Evolutionary conservation across 2,329 filamentous ascomycete species (phyloP).

Genomic region (Chaetomiaceae sp.): DNA sequence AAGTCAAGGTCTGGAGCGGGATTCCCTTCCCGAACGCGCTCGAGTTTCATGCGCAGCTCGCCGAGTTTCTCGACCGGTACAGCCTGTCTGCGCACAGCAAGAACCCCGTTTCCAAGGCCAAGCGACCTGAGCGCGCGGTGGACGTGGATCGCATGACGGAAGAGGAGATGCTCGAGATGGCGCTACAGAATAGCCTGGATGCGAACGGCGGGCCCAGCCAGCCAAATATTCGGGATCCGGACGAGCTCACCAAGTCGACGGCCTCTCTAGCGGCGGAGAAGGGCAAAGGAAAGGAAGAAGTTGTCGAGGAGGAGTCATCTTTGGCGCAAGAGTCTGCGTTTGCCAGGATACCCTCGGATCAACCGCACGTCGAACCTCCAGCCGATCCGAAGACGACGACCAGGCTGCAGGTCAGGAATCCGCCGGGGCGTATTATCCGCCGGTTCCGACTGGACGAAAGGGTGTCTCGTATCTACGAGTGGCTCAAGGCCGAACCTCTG

Average conservation of each 20-base stretch:
- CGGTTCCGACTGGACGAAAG: slow-evolving; percentile 74
- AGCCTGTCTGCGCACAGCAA: slow-evolving; percentile 83
- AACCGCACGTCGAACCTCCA: slow-evolving; percentile 73
- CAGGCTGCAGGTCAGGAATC: slow-evolving; percentile 87
- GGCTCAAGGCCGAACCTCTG: slow-evolving; percentile 84
- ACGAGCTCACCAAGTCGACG: slow-evolving; percentile 72
- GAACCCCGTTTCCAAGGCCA: slow-evolving; percentile 83
- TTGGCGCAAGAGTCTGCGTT: slow-evolving; percentile 48
- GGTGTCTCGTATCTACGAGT: slow-evolving; percentile 86
- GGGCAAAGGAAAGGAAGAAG: slow-evolving; percentile 28
- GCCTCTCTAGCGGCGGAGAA: slow-evolving; percentile 22
- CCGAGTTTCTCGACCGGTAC: slow-evolving; percentile 96
- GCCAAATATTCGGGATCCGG: slow-evolving; percentile 69
- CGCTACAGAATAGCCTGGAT: slow-evolving; percentile 80
- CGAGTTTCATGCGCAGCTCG: slow-evolving; percentile 86
- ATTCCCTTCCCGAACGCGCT: slow-evolving; percentile 67
- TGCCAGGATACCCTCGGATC: slow-evolving; percentile 63
- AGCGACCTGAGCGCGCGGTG: slow-evolving; percentile 57
- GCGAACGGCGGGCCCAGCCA: slow-evolving; percentile 39
- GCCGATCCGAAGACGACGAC: slow-evolving; percentile 68
- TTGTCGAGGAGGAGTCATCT: slow-evolving; percentile 32
- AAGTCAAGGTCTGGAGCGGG: slow-evolving; percentile 94
- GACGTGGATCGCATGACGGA: slow-evolving; percentile 89
- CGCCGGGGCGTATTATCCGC: slow-evolving; percentile 77
- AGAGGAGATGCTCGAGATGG: slow-evolving; percentile 95